These are phyloP conservation scores for Solanum peruvianum DNA, from an alignment of 257 asterid genomes.

Conservation along the genomic window DNA sequence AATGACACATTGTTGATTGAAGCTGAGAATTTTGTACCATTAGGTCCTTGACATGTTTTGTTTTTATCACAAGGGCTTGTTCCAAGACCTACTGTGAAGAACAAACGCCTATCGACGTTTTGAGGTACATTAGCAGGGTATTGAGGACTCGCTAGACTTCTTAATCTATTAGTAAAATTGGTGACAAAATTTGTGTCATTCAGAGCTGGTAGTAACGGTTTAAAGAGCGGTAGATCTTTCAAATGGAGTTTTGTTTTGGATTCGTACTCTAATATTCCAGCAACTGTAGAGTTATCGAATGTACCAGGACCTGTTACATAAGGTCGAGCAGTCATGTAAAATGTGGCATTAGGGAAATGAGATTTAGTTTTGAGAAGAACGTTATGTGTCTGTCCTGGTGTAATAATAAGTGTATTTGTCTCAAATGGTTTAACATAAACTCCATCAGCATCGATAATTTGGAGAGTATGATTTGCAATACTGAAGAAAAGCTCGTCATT, in stretches of 20 bases:
- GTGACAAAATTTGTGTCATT: slow-evolving; percentile 40
- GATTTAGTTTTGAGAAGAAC: slow-evolving; percentile 34
- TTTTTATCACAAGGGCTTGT: slow-evolving; percentile 38
- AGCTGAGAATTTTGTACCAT: slow-evolving; percentile 42
- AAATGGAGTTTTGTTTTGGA: background rate
- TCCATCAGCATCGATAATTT: slow-evolving; percentile 40
- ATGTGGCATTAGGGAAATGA: slow-evolving; percentile 24
- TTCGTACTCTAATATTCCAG: slow-evolving; percentile 39
- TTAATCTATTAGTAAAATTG: slow-evolving; percentile 20
- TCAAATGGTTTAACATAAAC: slow-evolving; percentile 40
- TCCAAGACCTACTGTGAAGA: slow-evolving; percentile 49
- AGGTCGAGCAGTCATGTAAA: slow-evolving; percentile 42
- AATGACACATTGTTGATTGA: slow-evolving; percentile 40
- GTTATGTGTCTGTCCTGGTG: slow-evolving; percentile 57
- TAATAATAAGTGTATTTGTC: slow-evolving; percentile 25
- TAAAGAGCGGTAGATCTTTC: slow-evolving; percentile 24
- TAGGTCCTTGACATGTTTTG: slow-evolving; percentile 50
- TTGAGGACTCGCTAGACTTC: slow-evolving; percentile 30
- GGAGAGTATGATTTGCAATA: slow-evolving; percentile 42
- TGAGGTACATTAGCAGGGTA: slow-evolving; percentile 53
- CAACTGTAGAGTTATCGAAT: slow-evolving; percentile 45
- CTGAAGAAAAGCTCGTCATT: background rate
- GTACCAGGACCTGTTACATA: slow-evolving; percentile 45
- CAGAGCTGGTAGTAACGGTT: slow-evolving; percentile 30
- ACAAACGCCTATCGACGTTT: slow-evolving; percentile 17